Percentiles rank a stretch among this genome's conserved stretches.
Evolutionary conservation across 1,284 basidiomycete genomes (phyloP).

Genomic region (Bjerkandera adusta): DNA sequence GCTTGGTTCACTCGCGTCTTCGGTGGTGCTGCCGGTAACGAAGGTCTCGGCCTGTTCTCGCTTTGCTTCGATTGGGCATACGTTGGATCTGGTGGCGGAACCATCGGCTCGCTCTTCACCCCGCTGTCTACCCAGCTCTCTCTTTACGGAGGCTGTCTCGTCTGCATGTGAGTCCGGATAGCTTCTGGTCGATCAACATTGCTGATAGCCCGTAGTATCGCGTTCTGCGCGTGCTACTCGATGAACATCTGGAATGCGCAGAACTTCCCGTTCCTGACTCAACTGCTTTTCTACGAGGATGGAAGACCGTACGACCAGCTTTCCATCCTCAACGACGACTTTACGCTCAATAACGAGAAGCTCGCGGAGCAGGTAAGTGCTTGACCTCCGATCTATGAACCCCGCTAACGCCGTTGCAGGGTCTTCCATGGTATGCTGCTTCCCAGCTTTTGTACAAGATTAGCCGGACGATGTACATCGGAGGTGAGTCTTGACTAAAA

Average conservation of each 20-base stretch:
- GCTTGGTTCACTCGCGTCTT: constrained; percentile 60
- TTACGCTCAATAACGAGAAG: constrained; percentile 25
- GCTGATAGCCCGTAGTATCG: constrained; percentile 9
- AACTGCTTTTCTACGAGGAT: constrained; percentile 38
- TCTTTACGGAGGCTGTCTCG: constrained; percentile 27
- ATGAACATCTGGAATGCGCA: constrained; percentile 34
- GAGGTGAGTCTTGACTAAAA: constrained; percentile 4
- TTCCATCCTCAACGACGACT: constrained; percentile 34
- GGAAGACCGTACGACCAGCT: constrained; percentile 39
- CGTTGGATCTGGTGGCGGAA: constrained; percentile 33
- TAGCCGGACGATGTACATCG: constrained; percentile 21
- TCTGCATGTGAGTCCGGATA: constrained; percentile 23
- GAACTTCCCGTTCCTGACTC: constrained; percentile 43
- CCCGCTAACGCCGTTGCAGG: constrained; percentile 8
- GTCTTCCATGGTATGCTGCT: constrained; percentile 17
- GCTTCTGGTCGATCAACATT: constrained; percentile 1
- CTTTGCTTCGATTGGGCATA: constrained; percentile 60
- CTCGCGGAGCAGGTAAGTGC: constrained; percentile 21
- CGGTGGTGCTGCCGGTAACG: constrained; percentile 44
- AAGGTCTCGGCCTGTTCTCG: constrained; percentile 47
- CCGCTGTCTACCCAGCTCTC: constrained; percentile 24
- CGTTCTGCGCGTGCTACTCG: constrained; percentile 23
- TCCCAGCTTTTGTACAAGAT: constrained; percentile 21
- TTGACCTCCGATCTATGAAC: not conserved
- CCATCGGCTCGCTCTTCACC: constrained; percentile 18